These are phyloP conservation scores for Acanthamoeba castellanii DNA, from an alignment of 208 protist genomes.

Conservation along the genomic window DNA sequence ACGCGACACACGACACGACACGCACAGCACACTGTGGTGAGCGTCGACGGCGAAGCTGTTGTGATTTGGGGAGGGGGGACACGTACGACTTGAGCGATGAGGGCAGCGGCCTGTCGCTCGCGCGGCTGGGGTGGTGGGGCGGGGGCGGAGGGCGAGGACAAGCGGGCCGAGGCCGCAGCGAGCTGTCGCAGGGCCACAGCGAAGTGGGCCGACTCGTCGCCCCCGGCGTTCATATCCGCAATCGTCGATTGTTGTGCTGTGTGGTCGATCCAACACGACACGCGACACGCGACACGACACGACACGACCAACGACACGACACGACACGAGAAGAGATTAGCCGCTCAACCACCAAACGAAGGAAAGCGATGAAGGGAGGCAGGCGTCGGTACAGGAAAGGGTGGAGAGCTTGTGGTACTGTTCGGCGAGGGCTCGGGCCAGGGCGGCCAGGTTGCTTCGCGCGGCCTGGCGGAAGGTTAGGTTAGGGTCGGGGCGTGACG, in stretches of 20 bases:
- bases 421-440: conserved; percentile 22
- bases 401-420: conserved; percentile 54
- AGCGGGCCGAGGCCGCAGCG: neutral
- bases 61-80: neutral
- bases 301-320: too few relatives aligned
- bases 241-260: neutral
- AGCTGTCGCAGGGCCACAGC: neutral
- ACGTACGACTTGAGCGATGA: neutral
- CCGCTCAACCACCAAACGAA: too few relatives aligned
- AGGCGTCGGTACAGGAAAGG: neutral
- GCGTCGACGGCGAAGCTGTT: too few relatives aligned
- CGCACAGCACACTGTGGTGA: neutral
- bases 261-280: neutral
- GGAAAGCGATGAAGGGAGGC: too few relatives aligned
- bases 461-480: neutral
- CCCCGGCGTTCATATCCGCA: neutral
- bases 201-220: conserved; percentile 38
- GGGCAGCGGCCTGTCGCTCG: conserved; percentile 2
- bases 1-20: neutral
- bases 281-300: too few relatives aligned
- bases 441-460: neutral
- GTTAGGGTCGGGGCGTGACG: too few relatives aligned
- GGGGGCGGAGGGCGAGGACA: neutral
- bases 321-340: too few relatives aligned
- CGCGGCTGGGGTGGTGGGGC: neutral